A percentile compares a stretch with the other conserved stretches of the same genome.
Evolutionary conservation across 1,139 yeast genomes (phyloP).

Genomic region (Nakaseomyces sp.): DNA sequence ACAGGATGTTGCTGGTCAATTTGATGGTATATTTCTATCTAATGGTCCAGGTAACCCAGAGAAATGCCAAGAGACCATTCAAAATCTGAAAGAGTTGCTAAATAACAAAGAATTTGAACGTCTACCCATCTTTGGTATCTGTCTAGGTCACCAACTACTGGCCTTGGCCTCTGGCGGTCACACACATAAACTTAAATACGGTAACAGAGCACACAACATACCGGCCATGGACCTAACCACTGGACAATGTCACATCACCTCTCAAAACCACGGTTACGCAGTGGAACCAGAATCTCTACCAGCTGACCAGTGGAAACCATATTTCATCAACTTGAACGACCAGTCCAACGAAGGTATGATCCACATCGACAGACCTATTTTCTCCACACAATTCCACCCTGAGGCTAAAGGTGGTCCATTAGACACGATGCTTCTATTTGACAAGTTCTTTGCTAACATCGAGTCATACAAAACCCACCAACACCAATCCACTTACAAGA

Average conservation of each 20-base stretch:
- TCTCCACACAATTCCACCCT: constrained; percentile 96
- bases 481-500: constrained; percentile 41
- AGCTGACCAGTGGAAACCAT: constrained; percentile 63
- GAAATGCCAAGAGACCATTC: constrained; percentile 75
- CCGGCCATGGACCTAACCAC: constrained; percentile 87
- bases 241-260: constrained; percentile 92
- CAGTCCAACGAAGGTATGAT: constrained; percentile 96
- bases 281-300: constrained; percentile 76
- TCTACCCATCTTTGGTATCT: constrained; percentile 92
- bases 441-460: constrained; percentile 73
- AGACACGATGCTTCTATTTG: constrained; percentile 84
- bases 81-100: constrained; percentile 66
- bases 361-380: constrained; percentile 75
- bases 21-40: constrained; percentile 89
- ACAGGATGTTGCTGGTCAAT: constrained; percentile 81
- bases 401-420: constrained; percentile 99
- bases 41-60: constrained; percentile 99
- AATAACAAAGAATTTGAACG: constrained; percentile 40
- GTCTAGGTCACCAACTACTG: constrained; percentile 91
- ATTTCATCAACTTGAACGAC: constrained; percentile 87
- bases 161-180: constrained; percentile 93
- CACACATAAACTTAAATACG: constrained; percentile 87
- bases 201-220: constrained; percentile 97
- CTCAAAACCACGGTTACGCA: constrained; percentile 98
- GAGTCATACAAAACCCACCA: constrained; percentile 40